Evolutionary conservation across 2,329 filamentous ascomycete genomes (phyloP), one percentile per base, ranked within the genome.

Genomic region (Myrmaecium sp.): DNA sequence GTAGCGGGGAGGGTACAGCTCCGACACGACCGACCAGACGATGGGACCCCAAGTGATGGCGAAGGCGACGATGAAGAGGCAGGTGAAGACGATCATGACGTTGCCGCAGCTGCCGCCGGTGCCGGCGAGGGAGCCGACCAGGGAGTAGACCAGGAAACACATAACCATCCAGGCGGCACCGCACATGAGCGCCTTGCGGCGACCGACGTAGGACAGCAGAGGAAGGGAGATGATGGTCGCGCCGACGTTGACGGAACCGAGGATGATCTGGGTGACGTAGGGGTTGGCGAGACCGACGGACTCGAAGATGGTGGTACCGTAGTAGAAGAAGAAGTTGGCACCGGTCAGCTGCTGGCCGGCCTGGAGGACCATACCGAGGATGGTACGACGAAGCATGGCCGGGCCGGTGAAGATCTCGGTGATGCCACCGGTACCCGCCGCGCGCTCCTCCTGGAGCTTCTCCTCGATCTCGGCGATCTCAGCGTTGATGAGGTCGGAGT

Each of bases 11-110:
- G 65, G 71, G 45, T 74, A 79, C 26, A 78, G 62, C 42, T 74
- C 69, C 4, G 68, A 66, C 24, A 71, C 65, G 14, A 74, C 60
- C 28, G 76, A 69, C 77, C 76, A 83, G 28, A 77, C 67, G 26
- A 71, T 64, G 1, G 74, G 74, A 13, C 72, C 73, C 74, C 73
- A 78, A 2, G 72, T 76, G 8, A 67, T 74, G 4, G 72, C 72
- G 32, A 72, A 78, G 1, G 60, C 68, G 1, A 71, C 57, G 36
- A 74, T 73, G 43, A 74, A 74, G 21, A 79, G 56, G 40, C 72
- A 76, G 0, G 73, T 72, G 46, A 77, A 76, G 28, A 72, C 61
- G 23, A 79, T 74, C 37, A 78, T 66, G 21, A 64, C 63, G 3
- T 63, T 57, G 13, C 72, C 72, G 5, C 67, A 56, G 1, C 35